These are phyloP conservation scores for Stagonosporopsis tanaceti DNA, from an alignment of 2,329 filamentous ascomycete genomes.

Conservation along the genomic window DNA sequence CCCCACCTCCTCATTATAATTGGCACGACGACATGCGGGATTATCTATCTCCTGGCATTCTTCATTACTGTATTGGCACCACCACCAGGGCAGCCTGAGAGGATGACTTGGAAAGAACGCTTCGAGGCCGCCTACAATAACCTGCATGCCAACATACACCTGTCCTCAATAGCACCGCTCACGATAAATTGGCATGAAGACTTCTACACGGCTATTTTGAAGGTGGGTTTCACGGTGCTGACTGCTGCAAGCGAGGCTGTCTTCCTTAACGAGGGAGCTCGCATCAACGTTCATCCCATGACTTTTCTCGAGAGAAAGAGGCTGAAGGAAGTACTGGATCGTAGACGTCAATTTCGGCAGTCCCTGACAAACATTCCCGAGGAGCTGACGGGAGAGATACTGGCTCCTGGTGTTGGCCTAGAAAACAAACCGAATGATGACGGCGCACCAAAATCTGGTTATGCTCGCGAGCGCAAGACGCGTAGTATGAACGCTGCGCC, in stretches of 20 bases:
- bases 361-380: constrained; percentile 49
- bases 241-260: constrained; percentile 96
- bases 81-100: constrained; percentile 58
- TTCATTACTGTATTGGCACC: constrained; percentile 75
- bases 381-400: constrained; percentile 53
- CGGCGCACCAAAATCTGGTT: constrained; percentile 56
- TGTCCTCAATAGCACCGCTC: constrained; percentile 71
- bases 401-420: constrained; percentile 46
- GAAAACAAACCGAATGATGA: constrained; percentile 49
- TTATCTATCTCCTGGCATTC: constrained; percentile 81
- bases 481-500: constrained; percentile 44
- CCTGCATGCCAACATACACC: constrained; percentile 88
- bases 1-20: constrained; percentile 87
- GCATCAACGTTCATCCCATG: constrained; percentile 74
- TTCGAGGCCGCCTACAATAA: constrained; percentile 79
- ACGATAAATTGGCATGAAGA: constrained; percentile 88
- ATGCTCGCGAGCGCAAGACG: constrained; percentile 73
- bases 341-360: constrained; percentile 51
- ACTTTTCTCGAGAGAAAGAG: constrained; percentile 95
- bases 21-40: constrained; percentile 77
- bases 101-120: constrained; percentile 64
- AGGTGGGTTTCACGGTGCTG: constrained; percentile 85
- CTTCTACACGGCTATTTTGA: constrained; percentile 89
- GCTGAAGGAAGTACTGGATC: constrained; percentile 74
- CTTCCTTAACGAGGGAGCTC: constrained; percentile 88